Conservation (phyloP, 2,329 filamentous ascomycete species). For the Canariomyces notabilis region DNA sequence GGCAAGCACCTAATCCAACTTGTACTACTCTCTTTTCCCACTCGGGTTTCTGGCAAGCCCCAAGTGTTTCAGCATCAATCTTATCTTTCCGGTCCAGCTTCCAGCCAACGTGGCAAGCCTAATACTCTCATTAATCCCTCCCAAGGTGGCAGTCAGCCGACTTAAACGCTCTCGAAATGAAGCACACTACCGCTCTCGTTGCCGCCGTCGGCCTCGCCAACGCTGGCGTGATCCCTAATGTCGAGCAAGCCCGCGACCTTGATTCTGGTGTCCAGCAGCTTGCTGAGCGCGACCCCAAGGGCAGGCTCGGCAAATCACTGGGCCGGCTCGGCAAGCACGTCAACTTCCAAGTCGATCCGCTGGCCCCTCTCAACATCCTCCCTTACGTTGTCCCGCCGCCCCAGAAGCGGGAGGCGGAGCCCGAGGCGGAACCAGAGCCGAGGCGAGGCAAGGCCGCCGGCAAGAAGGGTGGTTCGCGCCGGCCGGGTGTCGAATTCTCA, state of each 20-base stretch:
- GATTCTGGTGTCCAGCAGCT: neutral
- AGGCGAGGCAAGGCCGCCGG: too few relatives aligned
- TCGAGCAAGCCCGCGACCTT: neutral
- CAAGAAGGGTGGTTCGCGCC: neutral
- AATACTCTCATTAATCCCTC: neutral
- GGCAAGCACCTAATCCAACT: conserved; percentile 4
- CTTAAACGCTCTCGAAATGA: neutral
- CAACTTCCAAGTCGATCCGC: neutral
- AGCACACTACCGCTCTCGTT: conserved; percentile 3
- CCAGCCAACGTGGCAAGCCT: neutral
- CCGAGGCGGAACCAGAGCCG: neutral
- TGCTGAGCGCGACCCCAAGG: neutral
- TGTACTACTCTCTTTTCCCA: neutral
- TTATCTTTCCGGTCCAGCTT: neutral
- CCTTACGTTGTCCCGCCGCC: neutral
- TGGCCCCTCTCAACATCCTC: neutral
- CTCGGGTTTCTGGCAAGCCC: conserved; percentile 1
- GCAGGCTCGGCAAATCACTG: neutral
- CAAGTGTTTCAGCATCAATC: neutral
- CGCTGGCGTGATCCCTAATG: neutral
- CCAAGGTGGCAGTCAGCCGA: neutral
- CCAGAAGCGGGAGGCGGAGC: neutral
- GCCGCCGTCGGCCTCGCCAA: neutral
- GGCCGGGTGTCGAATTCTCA: neutral
- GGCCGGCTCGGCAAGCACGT: neutral